These are phyloP conservation scores for Boletus edulis DNA, from an alignment of 768 basidiomycete species.

Conservation along the genomic window DNA sequence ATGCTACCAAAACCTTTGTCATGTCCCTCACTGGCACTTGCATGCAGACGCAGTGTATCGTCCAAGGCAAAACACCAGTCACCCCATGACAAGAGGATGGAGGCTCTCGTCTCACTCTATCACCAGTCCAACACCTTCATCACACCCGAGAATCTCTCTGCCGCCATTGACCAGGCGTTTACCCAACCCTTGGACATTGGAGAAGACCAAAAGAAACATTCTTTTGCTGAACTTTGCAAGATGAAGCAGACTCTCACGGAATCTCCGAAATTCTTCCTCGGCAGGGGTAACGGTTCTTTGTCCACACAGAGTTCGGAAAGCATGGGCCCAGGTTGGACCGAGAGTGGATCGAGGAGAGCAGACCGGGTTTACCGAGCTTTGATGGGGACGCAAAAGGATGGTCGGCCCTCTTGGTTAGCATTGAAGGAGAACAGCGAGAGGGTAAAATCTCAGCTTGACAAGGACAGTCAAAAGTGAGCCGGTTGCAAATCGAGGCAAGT, in stretches of 20 bases:
- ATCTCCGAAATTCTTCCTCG: slow-evolving; percentile 27
- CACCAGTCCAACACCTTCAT: slow-evolving; percentile 73
- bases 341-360: slow-evolving; percentile 24
- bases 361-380: slow-evolving; percentile 25
- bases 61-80: slow-evolving; percentile 19
- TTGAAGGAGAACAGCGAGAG: slow-evolving; percentile 28
- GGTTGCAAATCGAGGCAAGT: slow-evolving; percentile 2
- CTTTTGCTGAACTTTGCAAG: slow-evolving; percentile 10
- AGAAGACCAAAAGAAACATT: slow-evolving; percentile 19
- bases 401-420: slow-evolving; percentile 32
- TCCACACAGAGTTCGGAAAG: slow-evolving; percentile 9
- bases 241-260: slow-evolving; percentile 13
- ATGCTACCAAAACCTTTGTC: slow-evolving; percentile 14
- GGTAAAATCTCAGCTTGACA: slow-evolving; percentile 16
- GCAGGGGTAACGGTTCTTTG: slow-evolving; percentile 19
- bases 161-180: slow-evolving; percentile 66
- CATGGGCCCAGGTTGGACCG: slow-evolving; percentile 32
- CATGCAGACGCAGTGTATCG: slow-evolving; percentile 18
- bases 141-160: slow-evolving; percentile 63
- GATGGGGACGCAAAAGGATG: slow-evolving; percentile 30
- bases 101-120: slow-evolving; percentile 74
- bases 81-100: slow-evolving; percentile 42
- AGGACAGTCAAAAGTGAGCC: slow-evolving; percentile 7
- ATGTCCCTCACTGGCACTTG: slow-evolving; percentile 4
- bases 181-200: slow-evolving; percentile 17